Evolutionary conservation across 768 basidiomycete species (phyloP), one percentile per base, ranked within the genome.

Genomic region (Pisolithus albus): DNA sequence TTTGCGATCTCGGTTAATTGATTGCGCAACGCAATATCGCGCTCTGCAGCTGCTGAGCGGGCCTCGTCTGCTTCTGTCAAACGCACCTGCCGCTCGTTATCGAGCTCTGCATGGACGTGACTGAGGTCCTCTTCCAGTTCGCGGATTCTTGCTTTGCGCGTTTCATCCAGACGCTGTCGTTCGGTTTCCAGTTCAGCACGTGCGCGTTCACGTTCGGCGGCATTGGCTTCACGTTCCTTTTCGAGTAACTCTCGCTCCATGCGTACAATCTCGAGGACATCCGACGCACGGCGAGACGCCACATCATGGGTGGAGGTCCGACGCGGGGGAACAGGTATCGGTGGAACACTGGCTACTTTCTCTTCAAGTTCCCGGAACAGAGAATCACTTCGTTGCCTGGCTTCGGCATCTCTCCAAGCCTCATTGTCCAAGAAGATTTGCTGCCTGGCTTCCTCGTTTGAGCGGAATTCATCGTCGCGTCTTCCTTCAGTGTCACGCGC

Each of bases 91-190:
- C 75, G 76, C 63, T 89, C 88, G 44, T 74, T 72, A 47, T 84
- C 81, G 37, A 88, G 72, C 42, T 88, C 85, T 13, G 26, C 26
- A 26, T 5, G 26, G 5, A 26, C 7, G 26, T 5, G 26, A 26
- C 4, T 26, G 6, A 26, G 26, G 3, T 26, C 26, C 26, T 26
- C 26, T 26, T 26, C 26, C 26, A 26, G 5, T 26, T 26, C 5
- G 26, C 6, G 26, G 26, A 26, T 26, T 7, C 26, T 26, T 26
- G 89, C 84, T 64, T 83, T 86, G 66, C 88, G 90, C 69, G 92
- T 92, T 51, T 92, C 88, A 53, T 92, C 86, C 13, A 92, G 76
- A 63, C 92, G 91, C 85, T 89, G 50, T 26, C 26, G 26, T 26
- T 5, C 26, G 6, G 26, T 5, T 5, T 2, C 26, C 26, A 26